Evolutionary conservation across 1,284 basidiomycete species (phyloP), one percentile per base, ranked within the genome.

Genomic region (Rhodotorula sp.): DNA sequence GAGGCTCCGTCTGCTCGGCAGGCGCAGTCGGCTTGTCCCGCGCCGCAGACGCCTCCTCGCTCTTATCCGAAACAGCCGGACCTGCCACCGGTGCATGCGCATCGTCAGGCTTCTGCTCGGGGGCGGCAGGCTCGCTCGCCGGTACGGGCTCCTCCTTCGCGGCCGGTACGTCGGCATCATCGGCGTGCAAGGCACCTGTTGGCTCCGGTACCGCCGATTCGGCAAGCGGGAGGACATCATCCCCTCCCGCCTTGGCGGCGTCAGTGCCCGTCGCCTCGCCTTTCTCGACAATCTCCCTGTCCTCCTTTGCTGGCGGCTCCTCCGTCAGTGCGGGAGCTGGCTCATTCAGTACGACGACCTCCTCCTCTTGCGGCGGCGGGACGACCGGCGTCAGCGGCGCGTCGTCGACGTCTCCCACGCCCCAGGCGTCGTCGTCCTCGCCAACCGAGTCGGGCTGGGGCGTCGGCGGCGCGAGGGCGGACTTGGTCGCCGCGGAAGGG

Each of bases 371-470:
- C 12, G n/a, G 12, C 1, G 39, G 5, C 10, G 57, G 39, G 25
- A 34, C 17, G 37, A 46, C 65, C 17, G 44, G 48, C 37, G 37
- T 32, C 22, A 12, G 37, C 48, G 21, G 57, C 8, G 13, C 41
- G 8, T 19, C 53, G 1, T 37, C 58, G 17, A 66, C 25, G 6
- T 37, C 51, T 10, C 58, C 65, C 15, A 66, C 51, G 2, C 65
- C 65, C 65, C 65, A 66, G 5, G 58, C 58, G 12, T 61, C 65
- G 12, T 54, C 58, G 32, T 66, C 65, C 32, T 66, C 61, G 27
- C 8, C 50, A 17, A 27, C 65, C 25, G 36, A 54, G 21, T 27
- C 46, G 9, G 27, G 39, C 37, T 39, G 48, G 17, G 29, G n/a
- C 21, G 53, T n/a, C n/a, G 54, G 55, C 41, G 51, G 64, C 29